phyloP scores from a whole-genome alignment of 345 rosid species.

The Ceriops tagal region DNA sequence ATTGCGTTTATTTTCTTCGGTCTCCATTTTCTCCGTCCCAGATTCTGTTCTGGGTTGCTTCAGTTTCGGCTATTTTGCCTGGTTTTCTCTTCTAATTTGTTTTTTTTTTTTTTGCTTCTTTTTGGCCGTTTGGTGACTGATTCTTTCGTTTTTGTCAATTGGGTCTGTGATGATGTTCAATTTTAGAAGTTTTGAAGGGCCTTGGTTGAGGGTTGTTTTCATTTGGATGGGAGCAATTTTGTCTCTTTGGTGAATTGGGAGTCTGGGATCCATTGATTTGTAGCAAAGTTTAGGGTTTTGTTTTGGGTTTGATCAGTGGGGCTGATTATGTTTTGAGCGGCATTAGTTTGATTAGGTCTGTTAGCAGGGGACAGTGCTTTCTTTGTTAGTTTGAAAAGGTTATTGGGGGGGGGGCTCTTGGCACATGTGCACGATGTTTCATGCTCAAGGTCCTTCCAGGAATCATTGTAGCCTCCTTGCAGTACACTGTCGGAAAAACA shows the following conservation, averaged over 20 bases:
- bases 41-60: slow-evolving; percentile 3
- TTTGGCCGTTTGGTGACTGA: slow-evolving; percentile 9
- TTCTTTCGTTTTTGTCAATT: slow-evolving; percentile 23
- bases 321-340: background rate
- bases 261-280: slow-evolving; percentile 22
- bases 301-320: slow-evolving; percentile 21
- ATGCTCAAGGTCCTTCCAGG: slow-evolving; percentile 85
- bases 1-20: slow-evolving; percentile 10
- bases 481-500: slow-evolving; percentile 50
- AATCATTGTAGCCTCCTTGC: slow-evolving; percentile 85
- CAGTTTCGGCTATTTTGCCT: slow-evolving; percentile 1
- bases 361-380: slow-evolving; percentile 4
- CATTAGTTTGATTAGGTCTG: slow-evolving; percentile 11
- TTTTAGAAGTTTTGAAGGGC: slow-evolving; percentile 1
- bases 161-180: slow-evolving; percentile 21
- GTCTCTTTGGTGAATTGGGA: slow-evolving; percentile 22
- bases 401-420: slow-evolving; percentile 39
- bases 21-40: background rate
- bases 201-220: slow-evolving; percentile 22
- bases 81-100: slow-evolving; percentile 11
- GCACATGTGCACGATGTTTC: slow-evolving; percentile 84
- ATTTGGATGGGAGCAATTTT: slow-evolving; percentile 11
- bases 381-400: slow-evolving; percentile 3
- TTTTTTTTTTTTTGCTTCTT: slow-evolving; percentile 14
- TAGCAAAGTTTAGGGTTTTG: slow-evolving; percentile 26